These are phyloP conservation scores for Cerrena zonata DNA, from an alignment of 1,284 basidiomycete species.

Conservation along the genomic window DNA sequence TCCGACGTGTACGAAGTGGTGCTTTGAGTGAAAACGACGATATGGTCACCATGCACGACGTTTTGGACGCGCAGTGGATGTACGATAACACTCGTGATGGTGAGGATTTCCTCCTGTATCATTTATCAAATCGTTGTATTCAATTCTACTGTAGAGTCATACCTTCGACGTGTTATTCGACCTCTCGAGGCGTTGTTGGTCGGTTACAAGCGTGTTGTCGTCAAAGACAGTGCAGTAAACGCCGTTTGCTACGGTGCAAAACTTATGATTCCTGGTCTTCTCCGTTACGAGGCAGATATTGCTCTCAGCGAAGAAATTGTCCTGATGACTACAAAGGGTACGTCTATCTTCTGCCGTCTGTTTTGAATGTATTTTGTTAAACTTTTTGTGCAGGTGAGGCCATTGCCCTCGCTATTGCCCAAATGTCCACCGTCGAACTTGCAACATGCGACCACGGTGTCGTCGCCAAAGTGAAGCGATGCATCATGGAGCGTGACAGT, in stretches of 20 bases:
- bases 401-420: conserved; percentile 93
- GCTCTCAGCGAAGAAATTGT: conserved; percentile 96
- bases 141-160: conserved; percentile 63
- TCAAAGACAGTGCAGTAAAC: conserved; percentile 98
- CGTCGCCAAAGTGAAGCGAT: conserved; percentile 98
- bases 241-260: conserved; percentile 99
- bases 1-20: conserved; percentile 90
- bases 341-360: not conserved
- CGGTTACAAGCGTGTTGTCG: conserved; percentile 97
- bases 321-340: conserved; percentile 98
- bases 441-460: conserved; percentile 98
- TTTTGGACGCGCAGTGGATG: conserved; percentile 97
- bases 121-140: conserved; percentile 1
- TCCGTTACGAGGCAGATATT: conserved; percentile 96
- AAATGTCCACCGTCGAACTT: conserved; percentile 98
- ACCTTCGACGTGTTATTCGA: conserved; percentile 90
- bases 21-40: conserved; percentile 97
- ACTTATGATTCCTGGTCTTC: conserved; percentile 97
- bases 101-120: conserved; percentile 12
- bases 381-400: conserved; percentile 65
- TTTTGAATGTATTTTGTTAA: not conserved
- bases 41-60: conserved; percentile 99
- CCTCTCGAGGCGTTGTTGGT: conserved; percentile 92
- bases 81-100: conserved; percentile 99
- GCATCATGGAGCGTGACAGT: conserved; percentile 99